phyloP scores from a whole-genome alignment of 495 filamentous ascomycete species.

The Rusavskia elegans region DNA sequence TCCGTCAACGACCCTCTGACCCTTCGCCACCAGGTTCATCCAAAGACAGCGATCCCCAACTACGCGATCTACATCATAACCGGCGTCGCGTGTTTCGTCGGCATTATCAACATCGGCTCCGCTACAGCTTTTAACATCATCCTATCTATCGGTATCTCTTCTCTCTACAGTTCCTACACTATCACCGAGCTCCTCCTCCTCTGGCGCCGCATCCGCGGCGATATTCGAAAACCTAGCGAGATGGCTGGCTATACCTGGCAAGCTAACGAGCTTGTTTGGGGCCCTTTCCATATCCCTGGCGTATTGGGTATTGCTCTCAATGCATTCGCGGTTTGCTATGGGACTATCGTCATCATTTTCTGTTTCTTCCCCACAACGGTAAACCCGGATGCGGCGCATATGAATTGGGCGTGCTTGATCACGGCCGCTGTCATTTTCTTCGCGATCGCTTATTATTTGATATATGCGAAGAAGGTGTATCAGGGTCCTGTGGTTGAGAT shows the following conservation, averaged over 20 bases:
- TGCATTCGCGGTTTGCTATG: slow-evolving; percentile 19
- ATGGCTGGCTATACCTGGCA: slow-evolving; percentile 14
- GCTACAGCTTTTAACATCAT: slow-evolving; percentile 32
- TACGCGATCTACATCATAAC: slow-evolving; percentile 31
- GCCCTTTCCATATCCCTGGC: slow-evolving; percentile 31
- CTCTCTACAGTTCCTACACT: slow-evolving; percentile 27
- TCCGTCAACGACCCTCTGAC: background rate
- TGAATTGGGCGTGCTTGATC: slow-evolving; percentile 29
- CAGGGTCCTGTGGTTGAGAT: slow-evolving; percentile 25
- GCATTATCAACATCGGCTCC: slow-evolving; percentile 35
- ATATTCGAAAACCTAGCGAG: slow-evolving; percentile 16
- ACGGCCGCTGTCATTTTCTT: slow-evolving; percentile 27
- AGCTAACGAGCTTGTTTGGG: slow-evolving; percentile 24
- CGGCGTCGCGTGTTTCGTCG: slow-evolving; percentile 20
- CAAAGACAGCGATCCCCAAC: slow-evolving; percentile 31
- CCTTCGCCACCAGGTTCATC: slow-evolving; percentile 12
- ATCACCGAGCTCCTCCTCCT: slow-evolving; percentile 27
- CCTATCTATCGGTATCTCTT: slow-evolving; percentile 22
- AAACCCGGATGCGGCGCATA: slow-evolving; percentile 18
- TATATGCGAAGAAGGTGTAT: slow-evolving; percentile 26
- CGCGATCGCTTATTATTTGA: slow-evolving; percentile 23
- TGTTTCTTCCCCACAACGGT: slow-evolving; percentile 28
- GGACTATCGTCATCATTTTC: slow-evolving; percentile 24
- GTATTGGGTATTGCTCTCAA: slow-evolving; percentile 29
- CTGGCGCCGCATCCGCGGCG: slow-evolving; percentile 24